phyloP scores from a whole-genome alignment of 2,329 filamentous ascomycete species.

The Neobulgaria alba region DNA sequence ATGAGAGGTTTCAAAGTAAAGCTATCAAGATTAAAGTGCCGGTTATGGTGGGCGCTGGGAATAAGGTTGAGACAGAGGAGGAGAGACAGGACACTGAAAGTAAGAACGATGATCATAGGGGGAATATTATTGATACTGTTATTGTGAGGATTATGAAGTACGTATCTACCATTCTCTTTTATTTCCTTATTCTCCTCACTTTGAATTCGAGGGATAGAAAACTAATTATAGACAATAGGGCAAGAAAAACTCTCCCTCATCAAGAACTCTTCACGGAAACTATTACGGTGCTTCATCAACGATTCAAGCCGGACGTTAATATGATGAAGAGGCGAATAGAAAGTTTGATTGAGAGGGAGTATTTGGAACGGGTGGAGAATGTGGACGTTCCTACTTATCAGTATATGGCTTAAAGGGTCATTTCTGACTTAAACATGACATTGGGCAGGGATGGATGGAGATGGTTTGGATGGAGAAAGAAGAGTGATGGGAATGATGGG shows the following conservation, averaged over 20 bases:
- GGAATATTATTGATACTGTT: slow-evolving; percentile 65
- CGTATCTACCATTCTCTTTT: slow-evolving; percentile 29
- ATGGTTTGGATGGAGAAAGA: no score
- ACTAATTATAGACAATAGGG: slow-evolving; percentile 42
- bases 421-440: no score
- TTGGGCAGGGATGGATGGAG: no score
- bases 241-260: slow-evolving; percentile 65
- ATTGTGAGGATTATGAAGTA: slow-evolving; percentile 83
- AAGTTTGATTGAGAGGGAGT: slow-evolving; percentile 67
- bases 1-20: slow-evolving; percentile 71
- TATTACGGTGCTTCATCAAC: slow-evolving; percentile 55
- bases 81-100: slow-evolving; percentile 65
- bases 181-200: background rate
- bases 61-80: slow-evolving; percentile 71
- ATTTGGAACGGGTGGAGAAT: slow-evolving; percentile 67
- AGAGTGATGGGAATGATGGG: no score
- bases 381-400: slow-evolving; percentile 54
- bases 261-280: slow-evolving; percentile 64
- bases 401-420: slow-evolving; percentile 58
- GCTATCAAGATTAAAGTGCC: slow-evolving; percentile 84
- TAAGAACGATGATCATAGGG: slow-evolving; percentile 64
- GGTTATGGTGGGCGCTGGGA: slow-evolving; percentile 65
- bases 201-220: background rate
- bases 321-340: slow-evolving; percentile 80
- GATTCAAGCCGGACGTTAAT: slow-evolving; percentile 67